Evolutionary conservation across 2,329 filamentous ascomycete species (phyloP), one percentile per base, ranked within the genome.

Genomic region (Periglandula ipomoeae): DNA sequence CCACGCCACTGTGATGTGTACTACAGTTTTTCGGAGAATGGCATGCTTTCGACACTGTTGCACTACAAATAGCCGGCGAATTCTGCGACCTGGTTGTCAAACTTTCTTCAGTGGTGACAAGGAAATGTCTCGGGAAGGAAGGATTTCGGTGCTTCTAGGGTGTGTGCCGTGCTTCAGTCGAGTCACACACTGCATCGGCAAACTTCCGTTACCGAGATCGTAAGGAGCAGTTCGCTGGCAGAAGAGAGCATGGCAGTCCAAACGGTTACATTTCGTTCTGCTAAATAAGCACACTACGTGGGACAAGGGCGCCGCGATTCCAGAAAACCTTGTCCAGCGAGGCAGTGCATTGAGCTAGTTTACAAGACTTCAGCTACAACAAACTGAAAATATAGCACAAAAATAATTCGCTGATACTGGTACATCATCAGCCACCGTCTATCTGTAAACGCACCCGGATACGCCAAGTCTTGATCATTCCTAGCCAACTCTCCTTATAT

Each of bases 91-190:
- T n/a, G n/a, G n/a, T 43, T 24, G 30, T 22, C 15, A 11, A 24
- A 17, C 26, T 39, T 46, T 4, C n/a, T n/a, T 46, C 13, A 26
- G 24, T 20, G 26, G 26, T 20, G 13, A 42, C 30, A 30, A n/a
- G 38, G 10, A 13, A 17, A 43, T 48, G 46, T 48, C 39, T 48
- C 46, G 32, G 46, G 9, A 13, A 22, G 7, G n/a, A 26, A 30
- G 22, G 23, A 43, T 26, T 27, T 13, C 27, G 32, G 20, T 23
- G 37, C 20, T 49, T 49, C 48, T 49, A 30, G 48, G 46, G 46
- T 32, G 23, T 24, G 30, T 46, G 27, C 22, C 10, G 15, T 26
- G 26, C 43, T 46, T 42, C 48, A 49, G 26, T 37, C 22, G 43
- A 24, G 48, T 46, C 15, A 27, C 48, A 49, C 27, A 13, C 17